Percentiles rank a stretch among this genome's conserved stretches.
Evolutionary conservation across 225 moss, liverwort and hornwort genomes (phyloP).

Genomic region (Climacium dendroides): DNA sequence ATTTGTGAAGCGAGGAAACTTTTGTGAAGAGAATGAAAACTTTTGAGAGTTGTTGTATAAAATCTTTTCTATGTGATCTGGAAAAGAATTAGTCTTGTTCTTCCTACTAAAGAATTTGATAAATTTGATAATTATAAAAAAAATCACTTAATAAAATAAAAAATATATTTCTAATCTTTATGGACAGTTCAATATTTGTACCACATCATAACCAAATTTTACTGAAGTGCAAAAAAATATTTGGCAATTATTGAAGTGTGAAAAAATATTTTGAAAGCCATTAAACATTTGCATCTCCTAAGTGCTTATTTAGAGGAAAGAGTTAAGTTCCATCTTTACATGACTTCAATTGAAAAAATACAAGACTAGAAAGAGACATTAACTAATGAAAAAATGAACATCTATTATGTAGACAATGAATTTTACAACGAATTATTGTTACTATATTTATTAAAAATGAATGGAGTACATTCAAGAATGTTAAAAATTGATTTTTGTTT

Average conservation of each 20-base stretch:
- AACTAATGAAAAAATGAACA: background rate
- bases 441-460: background rate
- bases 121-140: too few relatives aligned
- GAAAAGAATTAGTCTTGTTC: background rate
- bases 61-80: accelerated
- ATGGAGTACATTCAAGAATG: background rate
- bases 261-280: background rate
- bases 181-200: background rate
- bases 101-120: background rate
- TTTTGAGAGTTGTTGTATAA: background rate
- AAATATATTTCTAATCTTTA: background rate
- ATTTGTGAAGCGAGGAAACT: background rate
- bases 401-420: background rate
- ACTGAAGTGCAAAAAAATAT: too few relatives aligned
- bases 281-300: background rate
- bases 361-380: background rate
- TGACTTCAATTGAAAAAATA: background rate
- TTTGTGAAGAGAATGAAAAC: background rate
- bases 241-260: background rate
- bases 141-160: background rate
- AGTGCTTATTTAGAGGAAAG: background rate
- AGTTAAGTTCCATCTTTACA: background rate
- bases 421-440: too few relatives aligned
- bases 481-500: background rate
- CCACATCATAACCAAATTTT: background rate